Conservation (phyloP, 148 eudicot genomes). For the Arbutus unedo region DNA sequence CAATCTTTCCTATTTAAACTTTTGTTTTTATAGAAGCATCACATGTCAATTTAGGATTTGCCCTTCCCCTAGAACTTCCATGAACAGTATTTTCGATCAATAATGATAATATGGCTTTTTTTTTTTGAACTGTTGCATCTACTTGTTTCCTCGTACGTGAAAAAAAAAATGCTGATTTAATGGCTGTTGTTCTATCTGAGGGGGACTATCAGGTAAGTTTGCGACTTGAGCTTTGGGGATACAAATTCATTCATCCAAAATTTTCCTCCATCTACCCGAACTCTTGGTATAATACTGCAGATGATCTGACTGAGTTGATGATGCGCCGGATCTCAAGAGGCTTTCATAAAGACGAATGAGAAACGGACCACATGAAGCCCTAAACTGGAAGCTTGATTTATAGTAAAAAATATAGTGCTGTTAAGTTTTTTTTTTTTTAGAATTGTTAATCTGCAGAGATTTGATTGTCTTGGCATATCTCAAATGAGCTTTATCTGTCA, state of each 20-base stretch:
- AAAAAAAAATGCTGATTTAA: neutral
- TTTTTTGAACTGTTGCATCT: neutral
- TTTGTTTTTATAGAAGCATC: neutral
- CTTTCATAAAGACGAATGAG: too few species aligned
- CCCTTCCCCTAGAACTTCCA: neutral
- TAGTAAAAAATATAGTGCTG: neutral
- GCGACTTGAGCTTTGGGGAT: neutral
- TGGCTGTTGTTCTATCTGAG: neutral
- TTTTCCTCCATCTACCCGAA: neutral
- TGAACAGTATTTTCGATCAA: neutral
- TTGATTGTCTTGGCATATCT: neutral
- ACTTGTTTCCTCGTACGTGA: too few species aligned
- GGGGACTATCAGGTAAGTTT: neutral
- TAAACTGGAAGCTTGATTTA: constrained; percentile 3
- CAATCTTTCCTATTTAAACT: too few species aligned
- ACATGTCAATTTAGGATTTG: neutral
- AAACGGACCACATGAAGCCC: neutral
- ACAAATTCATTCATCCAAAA: neutral
- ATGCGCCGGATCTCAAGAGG: too few species aligned
- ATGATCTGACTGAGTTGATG: neutral
- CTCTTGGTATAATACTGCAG: neutral
- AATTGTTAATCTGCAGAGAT: neutral
- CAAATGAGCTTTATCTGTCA: neutral
- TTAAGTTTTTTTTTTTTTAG: neutral
- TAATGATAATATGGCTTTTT: neutral